A percentile compares a stretch with the other conserved stretches of the same genome.
Evolutionary conservation across 108 stramenopile genomes (phyloP).

Genomic region (Pseudonitzschia pungens): DNA sequence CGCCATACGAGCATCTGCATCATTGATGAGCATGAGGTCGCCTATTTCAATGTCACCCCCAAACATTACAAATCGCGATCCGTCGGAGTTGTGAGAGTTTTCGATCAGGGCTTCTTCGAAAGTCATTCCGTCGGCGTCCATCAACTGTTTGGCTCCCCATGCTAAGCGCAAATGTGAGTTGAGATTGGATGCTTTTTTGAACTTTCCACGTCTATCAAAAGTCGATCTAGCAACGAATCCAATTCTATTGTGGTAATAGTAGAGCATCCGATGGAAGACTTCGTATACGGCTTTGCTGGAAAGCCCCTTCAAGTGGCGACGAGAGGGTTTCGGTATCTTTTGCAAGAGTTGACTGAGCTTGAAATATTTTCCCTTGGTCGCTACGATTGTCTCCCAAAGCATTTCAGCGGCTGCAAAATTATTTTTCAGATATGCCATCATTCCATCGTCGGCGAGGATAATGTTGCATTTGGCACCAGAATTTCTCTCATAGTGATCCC

Average conservation of each 20-base stretch:
- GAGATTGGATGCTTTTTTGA: conserved; percentile 63
- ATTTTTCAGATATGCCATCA: conserved; percentile 48
- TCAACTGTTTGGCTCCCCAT: conserved; percentile 47
- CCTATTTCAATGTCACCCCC: conserved; percentile 46
- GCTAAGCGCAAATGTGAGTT: conserved; percentile 51
- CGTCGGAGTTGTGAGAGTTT: conserved; percentile 45
- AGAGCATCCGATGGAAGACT: conserved; percentile 60
- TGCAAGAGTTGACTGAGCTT: conserved; percentile 43
- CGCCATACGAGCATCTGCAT: conserved; percentile 59
- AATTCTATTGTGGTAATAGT: conserved; percentile 55
- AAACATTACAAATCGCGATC: conserved; percentile 51
- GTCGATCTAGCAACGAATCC: conserved; percentile 55
- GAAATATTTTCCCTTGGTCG: conserved; percentile 42
- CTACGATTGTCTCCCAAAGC: conserved; percentile 52
- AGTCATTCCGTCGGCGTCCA: conserved; percentile 13
- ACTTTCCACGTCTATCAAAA: conserved; percentile 53
- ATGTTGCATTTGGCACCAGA: conserved; percentile 47
- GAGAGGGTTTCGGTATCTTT: conserved; percentile 43
- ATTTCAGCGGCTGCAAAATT: conserved; percentile 62
- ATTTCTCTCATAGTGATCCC: conserved; percentile 42
- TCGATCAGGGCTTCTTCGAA: conserved; percentile 41
- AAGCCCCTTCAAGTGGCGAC: conserved; percentile 52
- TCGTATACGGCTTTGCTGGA: conserved; percentile 49
- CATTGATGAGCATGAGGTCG: conserved; percentile 45
- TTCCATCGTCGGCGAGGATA: conserved; percentile 53